phyloP scores from a whole-genome alignment of 306 rosid genomes.

The Rosa rugosa region DNA sequence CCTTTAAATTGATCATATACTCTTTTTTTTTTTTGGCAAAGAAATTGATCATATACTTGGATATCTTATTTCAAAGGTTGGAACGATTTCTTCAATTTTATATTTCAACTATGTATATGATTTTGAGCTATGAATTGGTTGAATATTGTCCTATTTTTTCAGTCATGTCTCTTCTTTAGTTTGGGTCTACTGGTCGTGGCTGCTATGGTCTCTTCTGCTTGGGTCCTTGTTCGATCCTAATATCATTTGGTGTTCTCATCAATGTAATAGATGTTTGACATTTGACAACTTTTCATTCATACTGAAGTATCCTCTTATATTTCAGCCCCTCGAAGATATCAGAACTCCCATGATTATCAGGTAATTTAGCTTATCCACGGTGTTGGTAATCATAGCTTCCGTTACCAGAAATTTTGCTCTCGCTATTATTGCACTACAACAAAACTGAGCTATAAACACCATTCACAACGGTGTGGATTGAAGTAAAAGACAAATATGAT shows the following conservation, averaged over 20 bases:
- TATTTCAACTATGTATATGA: neutral
- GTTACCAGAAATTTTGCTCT: neutral
- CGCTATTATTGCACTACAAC: neutral
- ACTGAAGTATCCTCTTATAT: conserved; percentile 17
- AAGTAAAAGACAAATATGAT: too few relatives aligned
- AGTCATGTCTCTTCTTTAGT: neutral
- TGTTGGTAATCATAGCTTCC: neutral
- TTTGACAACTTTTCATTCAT: conserved; percentile 8
- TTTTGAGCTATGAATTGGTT: neutral
- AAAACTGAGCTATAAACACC: too few relatives aligned
- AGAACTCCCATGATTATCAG: conserved; percentile 77
- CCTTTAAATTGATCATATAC: neutral
- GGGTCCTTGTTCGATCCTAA: neutral
- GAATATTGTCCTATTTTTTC: neutral
- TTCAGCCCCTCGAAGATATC: conserved; percentile 88
- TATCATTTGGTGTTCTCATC: conserved; percentile 1
- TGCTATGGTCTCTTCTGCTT: neutral
- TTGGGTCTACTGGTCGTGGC: neutral
- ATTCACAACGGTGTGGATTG: too few relatives aligned
- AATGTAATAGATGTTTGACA: conserved; percentile 9
- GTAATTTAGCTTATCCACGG: conserved; percentile 41
- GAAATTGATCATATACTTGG: too few relatives aligned
- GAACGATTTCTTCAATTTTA: neutral
- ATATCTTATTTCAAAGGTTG: neutral
- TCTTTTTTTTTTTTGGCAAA: too few relatives aligned